Conservation (phyloP, 192 early-diverging fungal species). For the Entrophospora sp. region DNA sequence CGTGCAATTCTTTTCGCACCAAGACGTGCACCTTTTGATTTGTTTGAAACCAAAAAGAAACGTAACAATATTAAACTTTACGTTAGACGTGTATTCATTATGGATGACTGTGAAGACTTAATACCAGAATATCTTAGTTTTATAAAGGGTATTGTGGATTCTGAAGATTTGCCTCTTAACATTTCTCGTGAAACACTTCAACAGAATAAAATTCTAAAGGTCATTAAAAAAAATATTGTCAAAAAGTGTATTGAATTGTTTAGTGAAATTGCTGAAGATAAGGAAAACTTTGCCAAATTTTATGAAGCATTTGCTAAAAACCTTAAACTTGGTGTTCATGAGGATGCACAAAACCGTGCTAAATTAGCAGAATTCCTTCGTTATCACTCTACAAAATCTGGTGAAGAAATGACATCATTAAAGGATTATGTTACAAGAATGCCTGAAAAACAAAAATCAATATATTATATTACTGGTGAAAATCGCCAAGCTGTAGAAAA, state of each 20-base stretch:
- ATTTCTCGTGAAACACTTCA: constrained; percentile 99
- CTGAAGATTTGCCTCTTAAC: constrained; percentile 99
- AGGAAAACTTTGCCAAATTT: constrained; percentile 98
- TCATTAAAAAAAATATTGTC: constrained; percentile 98
- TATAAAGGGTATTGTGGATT: constrained; percentile 99
- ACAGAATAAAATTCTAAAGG: constrained; percentile 99
- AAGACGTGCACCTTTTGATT: constrained; percentile 91
- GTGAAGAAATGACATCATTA: constrained; percentile 92
- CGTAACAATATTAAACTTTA: too few species aligned
- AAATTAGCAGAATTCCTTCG: constrained; percentile 96
- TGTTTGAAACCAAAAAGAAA: constrained; percentile 99
- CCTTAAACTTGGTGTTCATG: constrained; percentile 98
- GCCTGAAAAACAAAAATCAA: too few species aligned
- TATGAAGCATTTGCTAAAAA: constrained; percentile 99
- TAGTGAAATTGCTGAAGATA: constrained; percentile 93
- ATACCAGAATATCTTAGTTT: constrained; percentile 99
- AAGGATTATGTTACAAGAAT: too few species aligned
- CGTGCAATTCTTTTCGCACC: constrained; percentile 95
- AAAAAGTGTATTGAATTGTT: constrained; percentile 99
- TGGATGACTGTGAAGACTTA: constrained; percentile 98
- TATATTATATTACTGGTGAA: too few species aligned
- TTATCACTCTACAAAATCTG: constrained; percentile 98
- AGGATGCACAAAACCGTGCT: constrained; percentile 92
- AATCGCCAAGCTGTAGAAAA: too few species aligned
- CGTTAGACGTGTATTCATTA: too few species aligned